A percentile compares a stretch with the other conserved stretches of the same genome.
phyloP scores from a whole-genome alignment of 768 basidiomycete species.

The Termitomyces sp. region DNA sequence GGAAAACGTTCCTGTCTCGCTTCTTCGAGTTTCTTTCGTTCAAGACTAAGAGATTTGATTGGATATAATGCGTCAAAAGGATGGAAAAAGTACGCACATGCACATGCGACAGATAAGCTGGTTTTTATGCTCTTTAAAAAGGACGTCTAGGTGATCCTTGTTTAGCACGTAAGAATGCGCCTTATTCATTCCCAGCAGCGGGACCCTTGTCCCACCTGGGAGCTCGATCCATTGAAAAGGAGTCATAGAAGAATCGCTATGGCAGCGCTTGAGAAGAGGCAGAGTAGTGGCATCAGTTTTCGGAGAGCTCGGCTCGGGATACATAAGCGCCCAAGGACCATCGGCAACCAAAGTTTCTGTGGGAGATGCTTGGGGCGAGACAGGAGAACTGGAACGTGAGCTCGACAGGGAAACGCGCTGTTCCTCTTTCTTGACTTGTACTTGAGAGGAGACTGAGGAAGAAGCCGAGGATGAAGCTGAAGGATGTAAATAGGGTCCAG shows the following conservation, averaged over 20 bases:
- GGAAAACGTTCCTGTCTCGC: background rate
- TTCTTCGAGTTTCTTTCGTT: background rate
- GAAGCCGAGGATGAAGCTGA: background rate
- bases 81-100: background rate
- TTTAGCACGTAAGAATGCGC: background rate
- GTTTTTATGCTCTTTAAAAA: background rate
- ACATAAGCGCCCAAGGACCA: background rate
- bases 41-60: background rate
- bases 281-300: background rate
- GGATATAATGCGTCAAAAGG: background rate
- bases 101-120: conserved; percentile 3
- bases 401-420: background rate
- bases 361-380: background rate
- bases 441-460: background rate
- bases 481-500: background rate
- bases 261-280: background rate
- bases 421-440: conserved; percentile 1
- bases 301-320: background rate
- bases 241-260: background rate
- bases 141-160: background rate
- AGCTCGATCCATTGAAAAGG: background rate
- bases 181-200: background rate
- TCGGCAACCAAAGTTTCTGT: background rate
- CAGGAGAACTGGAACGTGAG: background rate
- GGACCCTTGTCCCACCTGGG: background rate